Base-by-base conservation (phyloP, 1,284 basidiomycete genomes). In the Earliella scabrosa region DNA sequence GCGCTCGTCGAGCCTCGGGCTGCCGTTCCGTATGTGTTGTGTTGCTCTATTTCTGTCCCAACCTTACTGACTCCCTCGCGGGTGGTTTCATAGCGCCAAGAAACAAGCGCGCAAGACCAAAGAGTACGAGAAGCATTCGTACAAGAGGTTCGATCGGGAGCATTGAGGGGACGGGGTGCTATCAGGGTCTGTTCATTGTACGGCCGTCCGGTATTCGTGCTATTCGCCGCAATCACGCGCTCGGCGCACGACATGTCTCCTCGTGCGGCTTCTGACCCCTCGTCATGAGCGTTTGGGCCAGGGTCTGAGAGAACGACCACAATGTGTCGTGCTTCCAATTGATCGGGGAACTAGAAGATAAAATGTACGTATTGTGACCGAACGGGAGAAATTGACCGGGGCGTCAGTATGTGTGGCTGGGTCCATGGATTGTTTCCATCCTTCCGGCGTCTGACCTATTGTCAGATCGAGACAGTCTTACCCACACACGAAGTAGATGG, bases 41-140 rank as follows among this genome's bases (percentile, higher is more conserved):
- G 29, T 50, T 36, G 31, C 20, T 24, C 29, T 53, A 27, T 18
- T n/a, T 40, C 16, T 45, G 18, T 26, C 2, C n/a, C 1, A 11
- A 7, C 9, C 9, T 20, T 20, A 29, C 36, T 41, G 13, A 43
- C n/a, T n/a, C n/a, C n/a, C n/a, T 52, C 20, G 45, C 51, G 16
- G 29, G 40, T 13, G 34, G 31, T 59, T 29, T 56, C 52, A 4
- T 65, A 92, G 89, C 62, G 86, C 90, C 6, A 88, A 78, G 67
- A 87, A 77, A 65, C 82, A 83, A 44, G 83, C 73, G 59, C 71
- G 71, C 59, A 86, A 83, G 64, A 77, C 77, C 20, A 85, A 90
- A 58, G 88, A 90, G 72, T 93, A 93, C 75, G 93, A 96, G 72
- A 95, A 93, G 68, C 90, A 93, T 72, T 87, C 91, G 7, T 95